A percentile compares a stretch with the other conserved stretches of the same genome.
Evolutionary conservation across 176 grass and related monocot species (phyloP).

Genomic region (Paspalum vaginatum): DNA sequence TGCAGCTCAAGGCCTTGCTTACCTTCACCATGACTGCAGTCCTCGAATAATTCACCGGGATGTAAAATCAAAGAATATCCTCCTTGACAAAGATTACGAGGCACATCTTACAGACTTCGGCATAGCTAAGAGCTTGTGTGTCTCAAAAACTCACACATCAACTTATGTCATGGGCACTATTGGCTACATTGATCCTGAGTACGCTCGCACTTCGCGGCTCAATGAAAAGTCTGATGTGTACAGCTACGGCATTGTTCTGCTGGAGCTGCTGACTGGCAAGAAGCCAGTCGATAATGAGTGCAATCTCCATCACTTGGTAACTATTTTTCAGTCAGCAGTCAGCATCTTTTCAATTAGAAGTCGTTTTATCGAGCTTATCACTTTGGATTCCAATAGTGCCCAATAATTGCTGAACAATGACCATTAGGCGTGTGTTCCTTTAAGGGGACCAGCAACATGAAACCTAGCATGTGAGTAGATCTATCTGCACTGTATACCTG

Average conservation of each 20-base stretch:
- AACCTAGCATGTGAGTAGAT: slow-evolving; percentile 72
- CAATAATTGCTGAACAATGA: slow-evolving; percentile 59
- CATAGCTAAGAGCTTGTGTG: slow-evolving; percentile 93
- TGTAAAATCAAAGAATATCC: slow-evolving; percentile 96
- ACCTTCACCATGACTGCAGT: slow-evolving; percentile 96
- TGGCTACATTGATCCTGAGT: slow-evolving; percentile 97
- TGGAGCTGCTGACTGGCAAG: slow-evolving; percentile 87
- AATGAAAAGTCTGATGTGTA: slow-evolving; percentile 98
- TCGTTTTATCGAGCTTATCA: slow-evolving; percentile 36
- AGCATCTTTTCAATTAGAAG: neutral
- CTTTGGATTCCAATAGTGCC: slow-evolving; percentile 51
- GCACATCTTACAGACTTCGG: slow-evolving; percentile 95
- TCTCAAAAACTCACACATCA: slow-evolving; percentile 90
- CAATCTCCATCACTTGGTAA: slow-evolving; percentile 98
- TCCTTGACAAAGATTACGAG: slow-evolving; percentile 91
- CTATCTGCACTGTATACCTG: slow-evolving; percentile 45
- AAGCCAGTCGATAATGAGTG: slow-evolving; percentile 94
- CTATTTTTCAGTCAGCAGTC: slow-evolving; percentile 16
- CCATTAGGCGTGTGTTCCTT: slow-evolving; percentile 56
- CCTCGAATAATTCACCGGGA: slow-evolving; percentile 93
- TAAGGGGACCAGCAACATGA: slow-evolving; percentile 56
- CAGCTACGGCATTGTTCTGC: slow-evolving; percentile 90
- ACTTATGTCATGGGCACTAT: slow-evolving; percentile 99
- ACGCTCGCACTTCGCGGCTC: slow-evolving; percentile 84
- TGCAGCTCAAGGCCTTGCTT: slow-evolving; percentile 86